Evolutionary conservation across 768 basidiomycete species (phyloP).

Genomic region (Boletus rubropictus): DNA sequence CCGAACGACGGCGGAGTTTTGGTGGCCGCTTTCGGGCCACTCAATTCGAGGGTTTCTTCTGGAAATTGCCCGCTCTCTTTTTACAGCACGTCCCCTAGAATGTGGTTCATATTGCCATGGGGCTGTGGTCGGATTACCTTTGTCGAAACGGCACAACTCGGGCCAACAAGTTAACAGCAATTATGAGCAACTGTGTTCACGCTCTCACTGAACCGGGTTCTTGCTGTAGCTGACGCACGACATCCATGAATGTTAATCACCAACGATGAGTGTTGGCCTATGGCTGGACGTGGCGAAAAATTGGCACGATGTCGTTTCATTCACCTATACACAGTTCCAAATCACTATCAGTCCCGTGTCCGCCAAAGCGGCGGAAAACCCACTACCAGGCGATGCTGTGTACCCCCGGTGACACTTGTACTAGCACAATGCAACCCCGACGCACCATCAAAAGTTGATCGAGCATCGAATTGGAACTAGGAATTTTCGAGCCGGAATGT

Average conservation of each 20-base stretch:
- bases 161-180: not conserved
- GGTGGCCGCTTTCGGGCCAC: too few species aligned
- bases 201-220: too few species aligned
- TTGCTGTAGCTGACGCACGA: too few species aligned
- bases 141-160: not conserved
- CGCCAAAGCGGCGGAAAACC: not conserved
- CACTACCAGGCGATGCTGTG: not conserved
- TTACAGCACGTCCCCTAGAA: too few species aligned
- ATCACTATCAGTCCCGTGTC: too few species aligned
- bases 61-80: too few species aligned
- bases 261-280: too few species aligned
- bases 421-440: not conserved
- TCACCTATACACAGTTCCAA: not conserved
- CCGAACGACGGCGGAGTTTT: too few species aligned
- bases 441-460: too few species aligned
- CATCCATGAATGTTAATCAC: too few species aligned
- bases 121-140: constrained; percentile 5
- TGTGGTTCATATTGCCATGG: not conserved
- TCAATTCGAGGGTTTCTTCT: too few species aligned
- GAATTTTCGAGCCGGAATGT: not conserved
- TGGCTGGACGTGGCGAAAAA: too few species aligned
- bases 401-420: not conserved
- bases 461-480: not conserved
- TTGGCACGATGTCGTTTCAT: not conserved
- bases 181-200: constrained; percentile 5